Base-by-base conservation (phyloP, 257 asterid species). In the Lavandula angustifolia region DNA sequence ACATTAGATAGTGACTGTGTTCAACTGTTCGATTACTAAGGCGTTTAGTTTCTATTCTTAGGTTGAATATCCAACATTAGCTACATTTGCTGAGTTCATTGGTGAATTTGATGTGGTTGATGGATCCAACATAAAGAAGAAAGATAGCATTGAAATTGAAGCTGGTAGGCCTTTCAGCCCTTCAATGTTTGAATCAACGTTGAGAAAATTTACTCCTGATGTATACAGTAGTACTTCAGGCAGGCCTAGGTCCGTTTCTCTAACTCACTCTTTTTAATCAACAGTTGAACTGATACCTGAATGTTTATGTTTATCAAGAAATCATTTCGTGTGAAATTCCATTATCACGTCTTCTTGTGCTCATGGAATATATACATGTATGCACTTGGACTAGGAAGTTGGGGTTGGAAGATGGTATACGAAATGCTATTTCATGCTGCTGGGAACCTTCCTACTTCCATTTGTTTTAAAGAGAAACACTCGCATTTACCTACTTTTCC, bases 201-300 rank as follows among this genome's bases (percentile, higher is more conserved):
- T 92, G 76, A 75, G 73, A 71, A 89, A 82, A 50, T 92, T 92
- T 73, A 87, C 96, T 38, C 98, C 98, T 71, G 98, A 92, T 75
- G 70, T 87, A 31, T 76, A 85, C 17, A 63, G 79, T 50, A 69
- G 83, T 69, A 70, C 73, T 50, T 79, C 84, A 43, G 85, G 89
- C 50, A 85, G 96, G 75, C 85, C 90, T 54, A 87, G 98, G 97
- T 89, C 33, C n/a, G 81, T 67, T 63, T 58, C 72, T 64, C 56
- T 32, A 22, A 43, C 59, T 43, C 48, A 50, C 38, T 35, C 54
- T 58, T 61, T 57, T 52, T 64, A 17, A 9, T 33, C 61, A 13
- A 47, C 31, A 7, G 50, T 73, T 64, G 32, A 22, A 59, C 43
- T 42, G 13, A 5, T 47, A 54, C 11, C 7, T 34, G 42, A 54